Conservation (phyloP, 352 stramenopile genomes). For the Lagenidium sp. region DNA sequence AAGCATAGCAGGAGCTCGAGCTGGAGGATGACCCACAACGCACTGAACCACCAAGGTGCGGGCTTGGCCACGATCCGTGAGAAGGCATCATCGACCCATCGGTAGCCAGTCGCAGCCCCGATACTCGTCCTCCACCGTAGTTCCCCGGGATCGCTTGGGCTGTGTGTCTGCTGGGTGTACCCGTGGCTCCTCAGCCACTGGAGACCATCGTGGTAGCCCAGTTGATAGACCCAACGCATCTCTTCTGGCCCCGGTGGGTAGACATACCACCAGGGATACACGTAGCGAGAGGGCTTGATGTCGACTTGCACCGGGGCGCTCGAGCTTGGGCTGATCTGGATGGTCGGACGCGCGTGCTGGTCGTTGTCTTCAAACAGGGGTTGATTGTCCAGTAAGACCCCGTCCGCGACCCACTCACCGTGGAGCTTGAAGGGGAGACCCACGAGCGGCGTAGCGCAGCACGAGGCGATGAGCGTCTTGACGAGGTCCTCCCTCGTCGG, state of each 20-base stretch:
- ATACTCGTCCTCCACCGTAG: not conserved
- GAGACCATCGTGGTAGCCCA: slow-evolving; percentile 39
- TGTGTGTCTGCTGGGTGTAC: not conserved
- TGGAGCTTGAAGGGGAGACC: slow-evolving; percentile 42
- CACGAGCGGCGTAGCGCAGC: slow-evolving; percentile 33
- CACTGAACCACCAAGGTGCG: no score
- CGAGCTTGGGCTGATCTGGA: slow-evolving; percentile 19
- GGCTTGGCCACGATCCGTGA: slow-evolving; percentile 5
- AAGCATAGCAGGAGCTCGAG: no score
- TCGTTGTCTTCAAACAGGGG: slow-evolving; percentile 24
- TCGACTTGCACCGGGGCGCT: slow-evolving; percentile 25
- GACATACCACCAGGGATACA: slow-evolving; percentile 52
- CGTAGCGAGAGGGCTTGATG: slow-evolving; percentile 53
- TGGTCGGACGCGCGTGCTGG: slow-evolving; percentile 5
- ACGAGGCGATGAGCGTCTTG: slow-evolving; percentile 39
- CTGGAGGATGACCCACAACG: no score
- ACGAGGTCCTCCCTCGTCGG: slow-evolving; percentile 26
- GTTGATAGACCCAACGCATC: slow-evolving; percentile 41
- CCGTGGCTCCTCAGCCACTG: slow-evolving; percentile 10
- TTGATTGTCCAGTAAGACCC: slow-evolving; percentile 47
- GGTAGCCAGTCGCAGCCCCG: not conserved
- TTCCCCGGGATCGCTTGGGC: not conserved
- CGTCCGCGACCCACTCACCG: slow-evolving; percentile 49
- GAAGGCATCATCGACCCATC: not conserved
- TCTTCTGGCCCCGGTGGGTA: slow-evolving; percentile 38